phyloP scores from a whole-genome alignment of 1,284 basidiomycete genomes.

The Moniliophthora roreri region DNA sequence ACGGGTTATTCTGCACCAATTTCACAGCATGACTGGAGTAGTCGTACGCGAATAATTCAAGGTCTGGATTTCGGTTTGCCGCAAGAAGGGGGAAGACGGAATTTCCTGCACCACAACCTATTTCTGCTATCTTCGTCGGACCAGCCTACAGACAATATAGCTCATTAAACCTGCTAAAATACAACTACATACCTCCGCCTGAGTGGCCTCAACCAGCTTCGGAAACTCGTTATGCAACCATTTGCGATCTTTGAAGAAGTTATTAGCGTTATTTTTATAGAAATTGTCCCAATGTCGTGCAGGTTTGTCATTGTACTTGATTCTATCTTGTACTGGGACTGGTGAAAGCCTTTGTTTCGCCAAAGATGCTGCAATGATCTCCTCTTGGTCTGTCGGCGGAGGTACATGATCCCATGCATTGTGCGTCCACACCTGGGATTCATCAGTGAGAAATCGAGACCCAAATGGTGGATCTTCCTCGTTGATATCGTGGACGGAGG shows the following conservation, averaged over 20 bases:
- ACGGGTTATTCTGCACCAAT: conserved; percentile 79
- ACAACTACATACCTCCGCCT: conserved; percentile 54
- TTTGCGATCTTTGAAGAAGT: conserved; percentile 92
- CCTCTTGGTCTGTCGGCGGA: conserved; percentile 76
- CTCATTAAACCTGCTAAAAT: not conserved
- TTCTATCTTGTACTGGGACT: conserved; percentile 65
- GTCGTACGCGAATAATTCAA: conserved; percentile 83
- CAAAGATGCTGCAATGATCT: conserved; percentile 67
- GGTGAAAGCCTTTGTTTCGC: conserved; percentile 67
- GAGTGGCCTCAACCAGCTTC: conserved; percentile 72
- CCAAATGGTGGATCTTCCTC: conserved; percentile 11
- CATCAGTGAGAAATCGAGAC: conserved; percentile 60
- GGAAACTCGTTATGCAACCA: conserved; percentile 95
- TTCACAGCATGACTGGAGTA: conserved; percentile 90
- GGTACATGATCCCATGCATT: conserved; percentile 92
- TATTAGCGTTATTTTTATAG: conserved; percentile 79
- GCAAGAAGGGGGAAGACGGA: conserved; percentile 89
- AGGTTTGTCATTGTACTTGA: conserved; percentile 74
- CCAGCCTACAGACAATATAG: conserved; percentile 59
- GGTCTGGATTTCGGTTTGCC: conserved; percentile 79
- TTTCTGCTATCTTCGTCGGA: conserved; percentile 71
- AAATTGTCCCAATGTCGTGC: conserved; percentile 53
- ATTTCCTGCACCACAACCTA: conserved; percentile 95
- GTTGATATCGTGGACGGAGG: conserved; percentile 14
- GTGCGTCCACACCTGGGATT: conserved; percentile 68